Evolutionary conservation across 2,329 filamentous ascomycete species (phyloP), one percentile per base, ranked within the genome.

Genomic region (Colletotrichum higginsianum): DNA sequence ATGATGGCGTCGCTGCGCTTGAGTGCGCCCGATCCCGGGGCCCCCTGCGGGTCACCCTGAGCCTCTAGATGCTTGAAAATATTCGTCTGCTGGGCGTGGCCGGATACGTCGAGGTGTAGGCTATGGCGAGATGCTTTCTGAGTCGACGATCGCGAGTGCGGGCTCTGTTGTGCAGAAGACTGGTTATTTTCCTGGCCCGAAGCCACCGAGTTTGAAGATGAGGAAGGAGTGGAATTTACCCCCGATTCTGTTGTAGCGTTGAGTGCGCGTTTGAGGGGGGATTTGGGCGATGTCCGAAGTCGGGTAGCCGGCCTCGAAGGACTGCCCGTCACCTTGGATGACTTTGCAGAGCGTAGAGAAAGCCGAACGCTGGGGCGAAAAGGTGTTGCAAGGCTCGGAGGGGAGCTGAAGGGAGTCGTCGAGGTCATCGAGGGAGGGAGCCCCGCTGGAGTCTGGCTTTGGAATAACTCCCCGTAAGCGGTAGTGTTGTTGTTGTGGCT

Each of bases 1-100:
- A 97, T 96, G 62, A 92, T 92, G 53, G 93, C 92, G 84, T 98
- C 96, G 78, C 93, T 96, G 76, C 96, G 91, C 87, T 98, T 98
- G 76, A 98, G 84, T 6, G 96, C 95, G 79, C 96, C 98, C 7
- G 92, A 91, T n/a, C 73, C 73, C 21, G 70, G 67, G 9, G 40
- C 42, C 26, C 60, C 61, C 44, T 70, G 70, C 72, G 91, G 90
- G 23, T 88, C 85, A 21, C 89, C 85, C 58, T 82, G 84, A 21
- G 80, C 80, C 62, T 90, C 88, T 18, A 86, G 78, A n/a, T 88
- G 80, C 74, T 87, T 87, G 53, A 88, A 81, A 42, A 88, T 81
- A 21, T 49, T 72, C 16, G 84, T 81, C 72, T 85, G 83, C 73
- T 88, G 86, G 4, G 87, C 85, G 30, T 88, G 84, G 42, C 86